Evolutionary conservation across 1,284 basidiomycete genomes (phyloP).

Genomic region (Sanghuangporus sanghuang): DNA sequence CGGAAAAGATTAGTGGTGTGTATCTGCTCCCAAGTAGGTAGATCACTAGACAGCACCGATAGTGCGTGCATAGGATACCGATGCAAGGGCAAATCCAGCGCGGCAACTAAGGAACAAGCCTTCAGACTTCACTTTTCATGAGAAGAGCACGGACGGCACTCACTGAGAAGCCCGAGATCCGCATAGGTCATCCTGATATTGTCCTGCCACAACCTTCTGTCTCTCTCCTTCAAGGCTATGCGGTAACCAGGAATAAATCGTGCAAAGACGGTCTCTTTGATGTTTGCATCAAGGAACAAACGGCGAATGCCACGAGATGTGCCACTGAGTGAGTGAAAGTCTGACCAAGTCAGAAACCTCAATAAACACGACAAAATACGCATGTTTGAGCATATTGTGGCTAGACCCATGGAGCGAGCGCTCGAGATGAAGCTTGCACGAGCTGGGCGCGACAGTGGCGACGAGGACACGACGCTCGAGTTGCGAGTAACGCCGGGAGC

Average conservation of each 20-base stretch:
- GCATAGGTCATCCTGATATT: constrained; percentile 45
- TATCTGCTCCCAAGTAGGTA: constrained; percentile 32
- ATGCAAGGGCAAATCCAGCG: constrained; percentile 56
- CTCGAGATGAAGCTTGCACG: constrained; percentile 5
- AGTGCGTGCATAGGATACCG: constrained; percentile 55
- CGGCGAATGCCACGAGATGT: constrained; percentile 42
- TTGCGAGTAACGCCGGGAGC: not conserved
- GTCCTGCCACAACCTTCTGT: constrained; percentile 36
- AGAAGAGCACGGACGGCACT: constrained; percentile 26
- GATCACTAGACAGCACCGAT: constrained; percentile 37
- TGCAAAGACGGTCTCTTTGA: constrained; percentile 50
- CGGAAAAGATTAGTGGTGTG: constrained; percentile 37
- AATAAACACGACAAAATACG: constrained; percentile 40
- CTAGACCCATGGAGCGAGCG: constrained; percentile 5
- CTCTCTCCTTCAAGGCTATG: constrained; percentile 36
- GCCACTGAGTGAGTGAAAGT: constrained; percentile 47
- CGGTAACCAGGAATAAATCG: constrained; percentile 56
- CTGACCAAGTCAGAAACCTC: constrained; percentile 42
- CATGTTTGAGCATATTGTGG: constrained; percentile 7
- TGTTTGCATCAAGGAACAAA: constrained; percentile 36
- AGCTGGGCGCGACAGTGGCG: not conserved
- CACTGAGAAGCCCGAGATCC: constrained; percentile 59
- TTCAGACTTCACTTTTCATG: not conserved
- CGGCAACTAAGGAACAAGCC: constrained; percentile 43
- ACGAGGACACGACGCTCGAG: constrained; percentile 1